These are phyloP conservation scores for Lagenidium sp. DNA, from an alignment of 352 stramenopile genomes.

Conservation along the genomic window DNA sequence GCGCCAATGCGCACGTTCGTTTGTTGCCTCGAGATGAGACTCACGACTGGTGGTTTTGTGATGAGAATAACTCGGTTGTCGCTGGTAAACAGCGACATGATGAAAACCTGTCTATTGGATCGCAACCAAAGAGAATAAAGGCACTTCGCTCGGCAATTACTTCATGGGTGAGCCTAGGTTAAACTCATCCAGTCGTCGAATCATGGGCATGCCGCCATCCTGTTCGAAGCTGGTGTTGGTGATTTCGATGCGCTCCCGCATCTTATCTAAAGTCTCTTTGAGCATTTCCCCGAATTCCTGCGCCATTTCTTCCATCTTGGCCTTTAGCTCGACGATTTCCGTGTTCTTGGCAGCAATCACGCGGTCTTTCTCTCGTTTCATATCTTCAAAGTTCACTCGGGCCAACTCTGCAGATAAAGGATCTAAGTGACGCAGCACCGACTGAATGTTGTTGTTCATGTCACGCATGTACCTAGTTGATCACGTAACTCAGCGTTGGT, in stretches of 20 bases:
- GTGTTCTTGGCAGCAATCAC: slow-evolving; percentile 85
- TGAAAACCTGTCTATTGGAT: too few relatives aligned
- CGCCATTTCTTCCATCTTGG: slow-evolving; percentile 94
- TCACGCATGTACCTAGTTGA: slow-evolving; percentile 68
- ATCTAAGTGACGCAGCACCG: too few relatives aligned
- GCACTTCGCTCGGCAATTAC: neutral
- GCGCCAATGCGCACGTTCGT: too few relatives aligned
- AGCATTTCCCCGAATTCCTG: slow-evolving; percentile 93
- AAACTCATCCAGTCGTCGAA: slow-evolving; percentile 82
- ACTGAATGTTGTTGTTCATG: too few relatives aligned
- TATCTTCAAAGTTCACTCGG: slow-evolving; percentile 80
- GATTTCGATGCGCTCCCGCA: slow-evolving; percentile 92
- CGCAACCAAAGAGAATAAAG: too few relatives aligned
- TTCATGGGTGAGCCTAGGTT: slow-evolving; percentile 46
- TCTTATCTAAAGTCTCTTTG: slow-evolving; percentile 92
- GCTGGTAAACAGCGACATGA: too few relatives aligned
- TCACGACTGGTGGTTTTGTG: too few relatives aligned
- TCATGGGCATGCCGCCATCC: slow-evolving; percentile 64
- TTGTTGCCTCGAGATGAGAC: too few relatives aligned
- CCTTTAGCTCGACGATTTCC: slow-evolving; percentile 87
- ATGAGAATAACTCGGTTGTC: too few relatives aligned
- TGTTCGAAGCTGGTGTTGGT: slow-evolving; percentile 87
- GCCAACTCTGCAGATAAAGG: slow-evolving; percentile 81
- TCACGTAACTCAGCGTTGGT: slow-evolving; percentile 90
- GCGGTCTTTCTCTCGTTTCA: slow-evolving; percentile 88